Evolutionary conservation across 2,329 filamentous ascomycete genomes (phyloP), one percentile per base, ranked within the genome.

Genomic region (Xylariaceae sp.): DNA sequence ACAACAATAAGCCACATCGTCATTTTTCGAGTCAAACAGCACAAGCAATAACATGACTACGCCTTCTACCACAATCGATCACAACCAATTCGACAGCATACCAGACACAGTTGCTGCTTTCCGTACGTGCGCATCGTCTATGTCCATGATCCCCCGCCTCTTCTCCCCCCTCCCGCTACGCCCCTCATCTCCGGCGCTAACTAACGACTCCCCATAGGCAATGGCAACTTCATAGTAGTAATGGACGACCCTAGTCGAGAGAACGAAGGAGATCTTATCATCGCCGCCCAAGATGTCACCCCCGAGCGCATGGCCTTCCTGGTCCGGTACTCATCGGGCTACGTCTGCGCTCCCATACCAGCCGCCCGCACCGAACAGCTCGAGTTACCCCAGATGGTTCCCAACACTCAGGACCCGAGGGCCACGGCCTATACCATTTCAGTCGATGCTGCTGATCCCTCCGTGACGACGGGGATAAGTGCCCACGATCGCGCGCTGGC

Each of bases 241-340:
- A 89, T 99, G 67, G 94, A 99, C 77, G 88, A 89, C 64, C 85
- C 90, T 61, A 83, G 86, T 59, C 91, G 94, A 72, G 94, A 99
- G 73, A 99, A 99, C 72, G 94, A 99, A 80, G 94, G 91, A 72
- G 94, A 99, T 75, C 83, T 99, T 47, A 96, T 97, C 73, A 95
- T 97, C 68, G 89, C 94, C 62, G 92, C 91, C 59, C 78, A 90
- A 63, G 81, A 87, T 66, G 76, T 96, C 61, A 96, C 92, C 6
- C 80, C 91, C 29, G 81, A 88, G 62, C 92, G 97, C 74, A 95
- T 95, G 85, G 89, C 91, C 66, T 99, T 96, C 78, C 86, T 99
- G 81, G 83, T 99, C 72, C 89, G 91, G 67, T 84, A 96, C 77
- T 88, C 88, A 40, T 90, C 89, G 3, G 94, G 94, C 69, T 84